Conservation (phyloP, 306 rosid species). For the Pyrus bretschneideri region DNA sequence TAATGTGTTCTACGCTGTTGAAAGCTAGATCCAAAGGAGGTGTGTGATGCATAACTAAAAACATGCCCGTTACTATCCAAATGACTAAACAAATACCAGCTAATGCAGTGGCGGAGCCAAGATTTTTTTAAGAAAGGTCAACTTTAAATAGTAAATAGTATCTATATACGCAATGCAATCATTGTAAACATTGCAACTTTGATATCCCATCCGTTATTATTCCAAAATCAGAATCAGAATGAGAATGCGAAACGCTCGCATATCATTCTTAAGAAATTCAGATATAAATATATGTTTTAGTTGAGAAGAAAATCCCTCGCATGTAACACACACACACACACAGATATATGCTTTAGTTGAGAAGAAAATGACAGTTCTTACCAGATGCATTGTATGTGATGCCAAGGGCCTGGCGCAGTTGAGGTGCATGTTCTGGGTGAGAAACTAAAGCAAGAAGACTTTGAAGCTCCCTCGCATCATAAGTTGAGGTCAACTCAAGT, state of each 20-base stretch:
- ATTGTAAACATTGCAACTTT: not conserved
- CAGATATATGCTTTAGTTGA: not conserved
- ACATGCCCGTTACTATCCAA: not conserved
- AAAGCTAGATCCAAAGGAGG: not conserved
- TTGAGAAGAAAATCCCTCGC: not conserved
- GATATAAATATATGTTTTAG: not conserved
- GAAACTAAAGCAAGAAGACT: slow-evolving; percentile 27
- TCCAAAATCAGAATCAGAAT: not conserved
- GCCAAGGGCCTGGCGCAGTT: slow-evolving; percentile 30
- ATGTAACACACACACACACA: too few relatives aligned
- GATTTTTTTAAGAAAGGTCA: too few relatives aligned
- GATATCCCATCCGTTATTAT: not conserved
- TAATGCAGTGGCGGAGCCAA: not conserved
- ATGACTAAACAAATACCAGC: not conserved
- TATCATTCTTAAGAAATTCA: not conserved
- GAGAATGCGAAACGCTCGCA: not conserved
- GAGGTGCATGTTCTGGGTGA: slow-evolving; percentile 29
- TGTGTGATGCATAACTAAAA: not conserved
- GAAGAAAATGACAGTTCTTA: slow-evolving; percentile 11
- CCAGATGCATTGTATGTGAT: slow-evolving; percentile 20
- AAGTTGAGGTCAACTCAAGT: slow-evolving; percentile 25
- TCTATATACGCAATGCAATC: not conserved
- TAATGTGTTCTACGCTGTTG: too few relatives aligned
- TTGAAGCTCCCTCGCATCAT: slow-evolving; percentile 24
- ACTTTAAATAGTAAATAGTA: not conserved